phyloP scores from a whole-genome alignment of 345 rosid genomes.

The Gossypium rotundifolium region DNA sequence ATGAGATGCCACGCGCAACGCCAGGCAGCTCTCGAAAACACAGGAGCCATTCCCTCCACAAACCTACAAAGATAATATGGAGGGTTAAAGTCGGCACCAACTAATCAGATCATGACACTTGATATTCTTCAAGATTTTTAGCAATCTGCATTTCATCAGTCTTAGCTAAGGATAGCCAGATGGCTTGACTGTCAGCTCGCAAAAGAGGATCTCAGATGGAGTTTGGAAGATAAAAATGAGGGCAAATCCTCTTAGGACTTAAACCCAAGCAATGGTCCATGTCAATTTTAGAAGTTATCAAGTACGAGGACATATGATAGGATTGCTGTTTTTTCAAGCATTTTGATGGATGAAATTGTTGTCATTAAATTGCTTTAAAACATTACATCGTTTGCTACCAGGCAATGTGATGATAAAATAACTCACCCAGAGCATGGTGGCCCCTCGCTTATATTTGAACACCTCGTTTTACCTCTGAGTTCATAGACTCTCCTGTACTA shows the following conservation, averaged over 20 bases:
- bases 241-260: not conserved
- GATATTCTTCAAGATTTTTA: slow-evolving; percentile 3
- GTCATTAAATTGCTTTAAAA: not conserved
- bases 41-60: slow-evolving; percentile 99
- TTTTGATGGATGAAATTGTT: not conserved
- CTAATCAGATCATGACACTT: not conserved
- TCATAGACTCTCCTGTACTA: slow-evolving; percentile 78
- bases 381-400: not conserved
- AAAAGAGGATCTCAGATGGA: not conserved
- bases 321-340: not conserved
- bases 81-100: slow-evolving; percentile 4
- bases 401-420: slow-evolving; percentile 1
- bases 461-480: slow-evolving; percentile 69
- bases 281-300: not conserved
- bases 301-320: not conserved
- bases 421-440: slow-evolving; percentile 96
- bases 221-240: not conserved
- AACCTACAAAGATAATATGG: slow-evolving; percentile 39
- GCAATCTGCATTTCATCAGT: not conserved
- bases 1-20: slow-evolving; percentile 97
- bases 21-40: slow-evolving; percentile 97
- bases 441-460: slow-evolving; percentile 77
- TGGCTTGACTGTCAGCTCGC: not conserved
- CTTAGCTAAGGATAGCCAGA: not conserved
- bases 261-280: not conserved